A percentile compares a stretch with the other conserved stretches of the same genome.
Evolutionary conservation across 495 filamentous ascomycete genomes (phyloP).

Genomic region (Penicillium argentinense): DNA sequence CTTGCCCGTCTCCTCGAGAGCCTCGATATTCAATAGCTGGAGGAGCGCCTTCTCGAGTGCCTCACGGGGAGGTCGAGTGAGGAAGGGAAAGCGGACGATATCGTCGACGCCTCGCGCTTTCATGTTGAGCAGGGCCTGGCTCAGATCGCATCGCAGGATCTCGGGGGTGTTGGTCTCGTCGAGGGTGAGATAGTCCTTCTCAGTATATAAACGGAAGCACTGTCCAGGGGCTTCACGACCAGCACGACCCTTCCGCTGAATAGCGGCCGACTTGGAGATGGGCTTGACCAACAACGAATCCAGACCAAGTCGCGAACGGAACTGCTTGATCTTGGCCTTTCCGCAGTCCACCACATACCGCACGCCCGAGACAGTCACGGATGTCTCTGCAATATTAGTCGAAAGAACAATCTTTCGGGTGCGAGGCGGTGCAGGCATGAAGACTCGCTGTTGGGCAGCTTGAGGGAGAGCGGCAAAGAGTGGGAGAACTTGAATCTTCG

Average conservation of each 20-base stretch:
- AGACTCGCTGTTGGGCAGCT: conserved; percentile 79
- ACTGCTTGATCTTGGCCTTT: conserved; percentile 92
- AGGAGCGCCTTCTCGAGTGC: conserved; percentile 80
- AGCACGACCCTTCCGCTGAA: conserved; percentile 89
- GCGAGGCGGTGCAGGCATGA: conserved; percentile 68
- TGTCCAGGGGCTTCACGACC: conserved; percentile 89
- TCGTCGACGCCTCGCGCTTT: conserved; percentile 88
- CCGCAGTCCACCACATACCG: conserved; percentile 90
- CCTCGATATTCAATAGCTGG: conserved; percentile 74
- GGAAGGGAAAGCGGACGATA: conserved; percentile 78
- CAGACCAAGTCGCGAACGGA: conserved; percentile 77
- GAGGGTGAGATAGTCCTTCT: conserved; percentile 68
- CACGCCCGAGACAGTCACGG: conserved; percentile 92
- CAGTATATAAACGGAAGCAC: conserved; percentile 88
- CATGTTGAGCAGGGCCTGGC: conserved; percentile 86
- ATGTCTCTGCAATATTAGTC: conserved; percentile 98
- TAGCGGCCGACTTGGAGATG: conserved; percentile 89
- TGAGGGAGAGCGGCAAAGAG: conserved; percentile 74
- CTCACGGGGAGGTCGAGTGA: conserved; percentile 77
- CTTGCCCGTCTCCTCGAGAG: conserved; percentile 66
- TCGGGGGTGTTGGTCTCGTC: conserved; percentile 79
- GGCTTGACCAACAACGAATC: conserved; percentile 89
- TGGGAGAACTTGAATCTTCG: conserved; percentile 70
- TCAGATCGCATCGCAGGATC: conserved; percentile 85
- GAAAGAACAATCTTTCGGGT: conserved; percentile 89